A percentile compares a stretch with the other conserved stretches of the same genome.
Conservation (phyloP, 2,329 filamentous ascomycete species). For the Alternaria gansuensis region DNA sequence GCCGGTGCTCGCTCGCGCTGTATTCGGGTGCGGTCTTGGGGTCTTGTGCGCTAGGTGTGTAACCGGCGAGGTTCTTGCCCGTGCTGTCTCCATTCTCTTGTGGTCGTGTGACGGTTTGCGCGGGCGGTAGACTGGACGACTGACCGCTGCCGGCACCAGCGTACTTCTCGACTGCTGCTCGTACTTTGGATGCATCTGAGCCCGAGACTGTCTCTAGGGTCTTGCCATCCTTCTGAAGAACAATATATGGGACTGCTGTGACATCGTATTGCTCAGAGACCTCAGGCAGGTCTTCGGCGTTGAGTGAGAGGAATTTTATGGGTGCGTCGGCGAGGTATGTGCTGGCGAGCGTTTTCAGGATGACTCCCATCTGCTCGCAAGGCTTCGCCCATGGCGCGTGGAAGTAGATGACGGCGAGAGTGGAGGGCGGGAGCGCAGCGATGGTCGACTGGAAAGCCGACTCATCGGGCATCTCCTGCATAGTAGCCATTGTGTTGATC, state of each 20-base stretch:
- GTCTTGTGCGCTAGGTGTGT: conserved; percentile 56
- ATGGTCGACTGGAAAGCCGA: conserved; percentile 76
- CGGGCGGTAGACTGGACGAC: conserved; percentile 53
- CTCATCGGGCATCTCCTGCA: conserved; percentile 79
- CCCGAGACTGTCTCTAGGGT: conserved; percentile 88
- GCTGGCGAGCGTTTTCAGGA: conserved; percentile 83
- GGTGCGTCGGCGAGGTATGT: conserved; percentile 78
- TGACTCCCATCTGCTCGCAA: conserved; percentile 90
- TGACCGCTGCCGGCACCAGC: conserved; percentile 62
- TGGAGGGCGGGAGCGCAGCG: conserved; percentile 71
- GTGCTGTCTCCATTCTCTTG: conserved; percentile 49
- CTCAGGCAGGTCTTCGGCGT: conserved; percentile 93
- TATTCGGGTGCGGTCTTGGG: conserved; percentile 59
- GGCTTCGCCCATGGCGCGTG: conserved; percentile 96
- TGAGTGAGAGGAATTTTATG: conserved; percentile 86
- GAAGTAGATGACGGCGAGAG: conserved; percentile 89
- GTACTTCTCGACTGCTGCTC: conserved; percentile 84
- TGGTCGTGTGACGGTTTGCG: conserved; percentile 57
- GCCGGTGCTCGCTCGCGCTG: conserved; percentile 48
- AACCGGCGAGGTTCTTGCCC: conserved; percentile 55
- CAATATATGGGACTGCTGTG: conserved; percentile 90
- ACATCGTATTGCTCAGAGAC: conserved; percentile 94
- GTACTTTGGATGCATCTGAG: conserved; percentile 85
- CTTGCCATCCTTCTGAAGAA: conserved; percentile 77
- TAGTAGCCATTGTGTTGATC: conserved; percentile 56